Percentiles rank a stretch among this genome's conserved stretches.
These are phyloP conservation scores for Glycine latifolia DNA, from an alignment of 306 rosid species.

Conservation along the genomic window DNA sequence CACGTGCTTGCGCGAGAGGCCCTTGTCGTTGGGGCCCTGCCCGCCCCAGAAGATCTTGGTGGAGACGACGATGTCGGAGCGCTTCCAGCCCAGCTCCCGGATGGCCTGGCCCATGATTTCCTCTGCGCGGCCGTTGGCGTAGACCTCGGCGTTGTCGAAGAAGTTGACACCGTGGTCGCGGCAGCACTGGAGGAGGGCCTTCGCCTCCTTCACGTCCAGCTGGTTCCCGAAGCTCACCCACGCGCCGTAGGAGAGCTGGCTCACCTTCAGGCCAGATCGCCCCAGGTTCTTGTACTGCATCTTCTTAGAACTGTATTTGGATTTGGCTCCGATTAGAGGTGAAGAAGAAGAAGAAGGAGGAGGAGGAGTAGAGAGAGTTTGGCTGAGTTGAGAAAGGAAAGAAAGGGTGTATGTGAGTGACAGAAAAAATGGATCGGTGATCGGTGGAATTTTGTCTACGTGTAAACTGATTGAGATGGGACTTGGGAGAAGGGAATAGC, in stretches of 20 bases:
- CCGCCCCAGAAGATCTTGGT: constrained; percentile 99
- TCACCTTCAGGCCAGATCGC: constrained; percentile 84
- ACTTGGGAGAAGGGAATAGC: too few species aligned
- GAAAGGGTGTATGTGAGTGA: too few species aligned
- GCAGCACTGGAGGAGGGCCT: constrained; percentile 88
- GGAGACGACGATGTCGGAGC: constrained; percentile 93
- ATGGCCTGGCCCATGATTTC: constrained; percentile 99
- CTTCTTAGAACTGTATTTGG: not conserved
- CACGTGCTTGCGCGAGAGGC: constrained; percentile 85
- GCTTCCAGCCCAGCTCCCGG: constrained; percentile 89
- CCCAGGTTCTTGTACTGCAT: constrained; percentile 97
- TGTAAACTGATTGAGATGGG: too few species aligned
- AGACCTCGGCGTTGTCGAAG: constrained; percentile 99
- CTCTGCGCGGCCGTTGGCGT: constrained; percentile 95
- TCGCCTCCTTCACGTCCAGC: constrained; percentile 95
- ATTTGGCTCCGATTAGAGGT: too few species aligned
- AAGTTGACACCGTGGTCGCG: constrained; percentile 94
- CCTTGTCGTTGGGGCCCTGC: constrained; percentile 93
- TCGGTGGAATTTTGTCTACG: too few species aligned
- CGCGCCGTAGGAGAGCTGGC: constrained; percentile 92
- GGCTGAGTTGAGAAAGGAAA: too few species aligned
- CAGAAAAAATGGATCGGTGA: too few species aligned
- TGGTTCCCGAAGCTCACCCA: constrained; percentile 99
- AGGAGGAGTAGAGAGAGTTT: too few species aligned
- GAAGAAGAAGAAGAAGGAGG: too few species aligned